Conservation (phyloP, 108 stramenopile species). For the Cyclotella sp. region DNA sequence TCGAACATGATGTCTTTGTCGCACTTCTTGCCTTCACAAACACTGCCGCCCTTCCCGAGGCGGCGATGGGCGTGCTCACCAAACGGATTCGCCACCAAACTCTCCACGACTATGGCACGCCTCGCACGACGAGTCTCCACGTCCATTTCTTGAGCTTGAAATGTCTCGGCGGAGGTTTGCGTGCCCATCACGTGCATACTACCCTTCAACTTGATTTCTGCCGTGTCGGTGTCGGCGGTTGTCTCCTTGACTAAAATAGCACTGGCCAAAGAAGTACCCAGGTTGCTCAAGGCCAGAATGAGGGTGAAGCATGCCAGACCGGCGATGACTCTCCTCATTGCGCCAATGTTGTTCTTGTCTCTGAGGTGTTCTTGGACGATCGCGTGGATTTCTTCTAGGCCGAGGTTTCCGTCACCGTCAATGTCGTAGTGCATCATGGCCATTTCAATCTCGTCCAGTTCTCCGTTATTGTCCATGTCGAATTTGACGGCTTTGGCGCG, state of each 20-base stretch:
- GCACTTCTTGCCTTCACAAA: background rate
- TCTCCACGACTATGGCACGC: conserved; percentile 9
- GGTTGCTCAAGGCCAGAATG: conserved; percentile 11
- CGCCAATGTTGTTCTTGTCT: background rate
- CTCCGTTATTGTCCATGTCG: conserved; percentile 24
- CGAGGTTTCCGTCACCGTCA: conserved; percentile 15
- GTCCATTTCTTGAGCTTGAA: conserved; percentile 10
- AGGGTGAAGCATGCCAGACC: conserved; percentile 10
- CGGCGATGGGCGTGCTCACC: conserved; percentile 14
- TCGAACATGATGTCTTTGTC: conserved; percentile 10
- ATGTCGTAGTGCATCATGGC: conserved; percentile 17
- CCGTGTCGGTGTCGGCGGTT: background rate
- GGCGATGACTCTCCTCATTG: conserved; percentile 2
- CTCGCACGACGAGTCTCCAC: conserved; percentile 5
- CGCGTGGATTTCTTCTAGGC: conserved; percentile 10
- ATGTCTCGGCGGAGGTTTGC: conserved; percentile 9
- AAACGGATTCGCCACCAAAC: background rate
- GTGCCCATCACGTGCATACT: conserved; percentile 5
- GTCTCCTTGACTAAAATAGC: conserved; percentile 16
- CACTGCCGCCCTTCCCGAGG: background rate
- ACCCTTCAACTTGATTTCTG: background rate
- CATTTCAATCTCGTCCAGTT: conserved; percentile 13
- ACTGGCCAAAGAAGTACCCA: conserved; percentile 22
- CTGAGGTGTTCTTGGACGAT: conserved; percentile 11
- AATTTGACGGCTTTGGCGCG: conserved; percentile 5